A percentile compares a stretch with the other conserved stretches of the same genome.
phyloP scores from a whole-genome alignment of 1,284 basidiomycete genomes.

The Pascua guehoae region DNA sequence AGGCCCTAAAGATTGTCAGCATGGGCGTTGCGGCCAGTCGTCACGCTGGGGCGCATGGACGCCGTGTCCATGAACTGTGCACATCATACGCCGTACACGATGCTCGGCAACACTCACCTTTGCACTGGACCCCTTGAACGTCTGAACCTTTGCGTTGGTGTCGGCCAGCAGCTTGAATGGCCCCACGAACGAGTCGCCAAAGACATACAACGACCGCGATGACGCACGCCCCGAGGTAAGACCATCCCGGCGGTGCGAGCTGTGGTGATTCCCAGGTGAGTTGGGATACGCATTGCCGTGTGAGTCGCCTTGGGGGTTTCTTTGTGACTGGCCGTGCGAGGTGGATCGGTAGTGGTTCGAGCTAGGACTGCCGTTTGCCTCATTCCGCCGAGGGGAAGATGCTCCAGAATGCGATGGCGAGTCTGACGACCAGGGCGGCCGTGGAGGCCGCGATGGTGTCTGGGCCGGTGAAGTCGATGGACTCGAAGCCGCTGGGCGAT shows the following conservation, averaged over 20 bases:
- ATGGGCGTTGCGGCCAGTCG: too few species aligned
- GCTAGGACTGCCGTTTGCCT: not conserved
- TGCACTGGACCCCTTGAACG: slow-evolving; percentile 45
- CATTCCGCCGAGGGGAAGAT: not conserved
- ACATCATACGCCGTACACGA: too few species aligned
- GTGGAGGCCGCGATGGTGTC: not conserved
- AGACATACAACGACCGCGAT: slow-evolving; percentile 29
- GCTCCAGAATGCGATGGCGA: not conserved
- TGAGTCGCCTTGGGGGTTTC: not conserved
- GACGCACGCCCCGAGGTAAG: not conserved
- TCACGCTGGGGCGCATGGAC: too few species aligned
- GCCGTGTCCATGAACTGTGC: too few species aligned
- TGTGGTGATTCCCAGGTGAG: not conserved
- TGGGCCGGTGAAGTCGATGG: not conserved
- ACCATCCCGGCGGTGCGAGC: not conserved
- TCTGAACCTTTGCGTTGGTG: slow-evolving; percentile 26
- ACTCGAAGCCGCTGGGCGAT: not conserved
- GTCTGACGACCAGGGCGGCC: not conserved
- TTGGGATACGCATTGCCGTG: not conserved
- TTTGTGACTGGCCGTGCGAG: not conserved
- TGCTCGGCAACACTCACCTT: slow-evolving; percentile 25
- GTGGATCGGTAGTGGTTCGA: not conserved
- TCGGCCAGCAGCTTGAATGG: slow-evolving; percentile 39
- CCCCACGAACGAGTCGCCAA: slow-evolving; percentile 44
- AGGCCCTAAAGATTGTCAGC: slow-evolving; percentile 28